phyloP scores from a whole-genome alignment of 208 protist genomes.

The Leishmania tarentolae region DNA sequence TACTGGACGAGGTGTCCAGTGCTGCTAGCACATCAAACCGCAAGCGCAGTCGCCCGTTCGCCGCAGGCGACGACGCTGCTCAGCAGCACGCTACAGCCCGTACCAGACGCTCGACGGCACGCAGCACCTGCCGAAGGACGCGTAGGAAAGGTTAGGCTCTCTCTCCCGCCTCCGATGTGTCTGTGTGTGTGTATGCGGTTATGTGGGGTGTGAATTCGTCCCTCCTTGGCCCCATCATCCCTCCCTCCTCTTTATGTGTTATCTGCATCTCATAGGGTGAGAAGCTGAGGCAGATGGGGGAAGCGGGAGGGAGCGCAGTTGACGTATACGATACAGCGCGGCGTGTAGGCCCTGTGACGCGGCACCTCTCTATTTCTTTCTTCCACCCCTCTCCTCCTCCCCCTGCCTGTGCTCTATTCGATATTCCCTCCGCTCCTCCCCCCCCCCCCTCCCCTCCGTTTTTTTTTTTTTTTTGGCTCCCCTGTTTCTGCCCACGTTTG shows the following conservation, averaged over 20 bases:
- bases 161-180: background rate
- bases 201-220: background rate
- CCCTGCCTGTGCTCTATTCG: background rate
- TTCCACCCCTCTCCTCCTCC: background rate
- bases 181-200: background rate
- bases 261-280: background rate
- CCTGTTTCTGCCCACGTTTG: background rate
- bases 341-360: background rate
- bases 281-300: background rate
- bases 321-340: background rate
- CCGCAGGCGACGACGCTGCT: background rate
- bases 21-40: conserved; percentile 8
- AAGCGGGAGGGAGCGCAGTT: background rate
- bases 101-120: background rate
- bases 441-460: background rate
- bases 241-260: background rate
- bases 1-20: background rate
- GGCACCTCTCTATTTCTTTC: background rate
- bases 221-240: background rate
- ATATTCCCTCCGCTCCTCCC: background rate
- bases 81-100: background rate
- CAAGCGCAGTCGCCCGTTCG: conserved; percentile 12
- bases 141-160: background rate
- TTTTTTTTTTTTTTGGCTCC: background rate
- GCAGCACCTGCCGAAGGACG: background rate